These are phyloP conservation scores for Aspergillus campestris DNA, from an alignment of 495 filamentous ascomycete genomes.

Conservation along the genomic window DNA sequence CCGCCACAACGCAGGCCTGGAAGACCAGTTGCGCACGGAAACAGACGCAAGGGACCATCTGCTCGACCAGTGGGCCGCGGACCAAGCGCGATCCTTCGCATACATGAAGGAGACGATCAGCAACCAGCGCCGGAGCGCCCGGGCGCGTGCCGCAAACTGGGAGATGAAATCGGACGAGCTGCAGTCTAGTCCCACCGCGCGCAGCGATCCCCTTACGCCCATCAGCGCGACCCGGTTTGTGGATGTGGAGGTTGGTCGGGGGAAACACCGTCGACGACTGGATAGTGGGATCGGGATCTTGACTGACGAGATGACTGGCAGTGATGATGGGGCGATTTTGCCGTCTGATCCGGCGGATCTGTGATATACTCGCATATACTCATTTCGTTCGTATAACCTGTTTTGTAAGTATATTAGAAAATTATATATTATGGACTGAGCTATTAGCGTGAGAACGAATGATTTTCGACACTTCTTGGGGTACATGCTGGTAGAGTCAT, in stretches of 20 bases:
- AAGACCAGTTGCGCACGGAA: constrained; percentile 28
- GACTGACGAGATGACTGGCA: constrained; percentile 44
- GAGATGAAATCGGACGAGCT: constrained; percentile 37
- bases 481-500: too few relatives aligned
- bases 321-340: not conserved
- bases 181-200: constrained; percentile 40
- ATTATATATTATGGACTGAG: too few relatives aligned
- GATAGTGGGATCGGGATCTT: constrained; percentile 58
- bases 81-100: constrained; percentile 30
- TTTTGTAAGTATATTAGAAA: too few relatives aligned
- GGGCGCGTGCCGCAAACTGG: constrained; percentile 33
- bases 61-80: constrained; percentile 30
- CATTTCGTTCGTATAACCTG: not conserved
- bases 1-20: constrained; percentile 24
- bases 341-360: constrained; percentile 20
- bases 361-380: constrained; percentile 1
- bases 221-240: constrained; percentile 35
- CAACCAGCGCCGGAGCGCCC: constrained; percentile 29
- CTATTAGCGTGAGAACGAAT: too few relatives aligned
- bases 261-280: constrained; percentile 39
- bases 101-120: constrained; percentile 33
- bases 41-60: constrained; percentile 29
- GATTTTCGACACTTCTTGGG: too few relatives aligned
- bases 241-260: constrained; percentile 40
- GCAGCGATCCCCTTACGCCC: constrained; percentile 38